A percentile compares a stretch with the other conserved stretches of the same genome.
Conservation (phyloP, 2,329 filamentous ascomycete genomes). For the Plenodomus biglobosus region DNA sequence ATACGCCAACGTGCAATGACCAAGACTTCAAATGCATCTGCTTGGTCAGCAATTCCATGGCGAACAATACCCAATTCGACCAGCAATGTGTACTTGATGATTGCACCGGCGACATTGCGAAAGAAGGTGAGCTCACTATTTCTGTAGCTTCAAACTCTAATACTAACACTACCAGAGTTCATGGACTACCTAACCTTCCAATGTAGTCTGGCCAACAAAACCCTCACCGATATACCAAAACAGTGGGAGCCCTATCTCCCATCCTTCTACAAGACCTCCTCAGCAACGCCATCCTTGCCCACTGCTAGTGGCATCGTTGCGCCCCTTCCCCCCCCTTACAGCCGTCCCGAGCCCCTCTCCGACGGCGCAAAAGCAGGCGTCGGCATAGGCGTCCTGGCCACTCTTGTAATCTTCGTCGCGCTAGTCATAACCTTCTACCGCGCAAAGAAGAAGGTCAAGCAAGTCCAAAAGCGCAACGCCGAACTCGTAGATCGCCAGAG, state of each 20-base stretch:
- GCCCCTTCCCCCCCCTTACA: background rate
- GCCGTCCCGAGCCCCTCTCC: background rate
- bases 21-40: constrained; percentile 20
- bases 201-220: constrained; percentile 6
- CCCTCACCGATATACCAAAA: constrained; percentile 8
- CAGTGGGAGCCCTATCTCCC: constrained; percentile 18
- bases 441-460: background rate
- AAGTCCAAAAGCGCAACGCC: background rate
- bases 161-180: constrained; percentile 11
- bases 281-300: background rate
- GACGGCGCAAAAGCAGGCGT: background rate
- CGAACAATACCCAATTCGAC: constrained; percentile 13
- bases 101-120: constrained; percentile 11
- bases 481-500: background rate
- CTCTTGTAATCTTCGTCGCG: background rate
- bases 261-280: background rate
- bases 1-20: constrained; percentile 3
- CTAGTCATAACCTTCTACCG: background rate
- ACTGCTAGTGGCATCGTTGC: background rate
- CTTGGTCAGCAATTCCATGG: constrained; percentile 13
- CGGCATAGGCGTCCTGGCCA: background rate
- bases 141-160: background rate
- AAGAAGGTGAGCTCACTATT: constrained; percentile 5
- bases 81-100: constrained; percentile 14
- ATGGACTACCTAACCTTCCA: constrained; percentile 10